These are phyloP conservation scores for Diaporthe humulicola DNA, from an alignment of 2,329 filamentous ascomycete genomes.

Conservation along the genomic window DNA sequence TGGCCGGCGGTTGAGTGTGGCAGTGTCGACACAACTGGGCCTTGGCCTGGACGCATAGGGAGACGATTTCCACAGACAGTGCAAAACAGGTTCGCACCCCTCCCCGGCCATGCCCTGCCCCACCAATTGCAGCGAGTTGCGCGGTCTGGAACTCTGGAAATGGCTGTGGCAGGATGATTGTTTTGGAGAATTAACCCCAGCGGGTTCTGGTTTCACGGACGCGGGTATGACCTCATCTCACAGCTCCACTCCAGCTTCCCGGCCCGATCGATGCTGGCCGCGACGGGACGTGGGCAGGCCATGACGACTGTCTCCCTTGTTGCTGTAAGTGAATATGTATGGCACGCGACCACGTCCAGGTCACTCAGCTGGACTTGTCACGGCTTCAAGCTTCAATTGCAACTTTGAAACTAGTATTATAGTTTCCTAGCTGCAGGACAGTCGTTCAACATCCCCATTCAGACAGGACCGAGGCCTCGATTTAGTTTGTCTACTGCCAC, in stretches of 20 bases:
- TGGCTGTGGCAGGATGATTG: neutral
- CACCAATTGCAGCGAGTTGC: constrained; percentile 2
- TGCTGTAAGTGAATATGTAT: constrained; percentile 18
- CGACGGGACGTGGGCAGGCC: neutral
- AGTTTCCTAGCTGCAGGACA: neutral
- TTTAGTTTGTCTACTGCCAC: neutral
- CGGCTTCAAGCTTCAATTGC: neutral
- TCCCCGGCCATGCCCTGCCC: neutral
- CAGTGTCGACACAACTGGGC: constrained; percentile 3
- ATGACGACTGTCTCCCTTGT: constrained; percentile 18
- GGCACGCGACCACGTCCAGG: neutral
- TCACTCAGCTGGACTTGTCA: neutral
- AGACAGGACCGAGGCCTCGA: neutral
- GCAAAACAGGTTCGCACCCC: constrained; percentile 8
- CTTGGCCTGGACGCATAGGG: constrained; percentile 19
- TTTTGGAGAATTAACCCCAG: neutral
- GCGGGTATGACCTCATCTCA: constrained; percentile 40
- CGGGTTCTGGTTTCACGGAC: constrained; percentile 23
- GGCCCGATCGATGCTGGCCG: neutral
- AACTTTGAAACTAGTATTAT: neutral
- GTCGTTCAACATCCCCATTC: neutral
- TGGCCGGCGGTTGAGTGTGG: neutral
- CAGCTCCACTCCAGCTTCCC: constrained; percentile 22
- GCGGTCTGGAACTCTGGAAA: neutral
- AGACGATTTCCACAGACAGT: constrained; percentile 15